Evolutionary conservation across 192 early-diverging fungal species (phyloP), one percentile per base, ranked within the genome.

Genomic region (Coemansia sp.): DNA sequence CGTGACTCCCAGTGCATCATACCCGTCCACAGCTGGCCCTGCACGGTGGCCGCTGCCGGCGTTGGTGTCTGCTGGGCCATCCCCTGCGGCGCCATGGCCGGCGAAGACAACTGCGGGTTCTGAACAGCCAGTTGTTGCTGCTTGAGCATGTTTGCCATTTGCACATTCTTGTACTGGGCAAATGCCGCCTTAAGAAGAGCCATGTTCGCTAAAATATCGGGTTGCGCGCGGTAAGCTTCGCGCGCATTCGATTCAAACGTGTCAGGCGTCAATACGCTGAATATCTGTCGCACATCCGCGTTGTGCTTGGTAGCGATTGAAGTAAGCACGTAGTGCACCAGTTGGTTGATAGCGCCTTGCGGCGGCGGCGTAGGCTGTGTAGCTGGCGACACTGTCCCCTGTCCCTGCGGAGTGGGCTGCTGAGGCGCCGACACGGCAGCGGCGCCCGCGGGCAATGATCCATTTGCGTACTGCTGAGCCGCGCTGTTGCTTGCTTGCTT

Each of bases 1-100:
- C 60, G 68, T 7, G 76, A 79, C 23, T 73, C 71, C 76, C 76
- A 79, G 17, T 48, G 39, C 51, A 79, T 39, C 35, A 45, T 57
- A 19, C 76, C 76, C 11, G 52, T 67, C 76, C 76, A 79, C 27
- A 79, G 51, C 2, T 38, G 52, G 6, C 53, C 62, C 52, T 60
- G 58, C 1, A 8, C 41, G 1, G 52, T 15, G 1, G 57, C 15
- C 17, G 45, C 27, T 6, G 53, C 14, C 5, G n/a, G 24, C 27
- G 23, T 25, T 5, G 23, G 54, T 3, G 27, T 12, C 22, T 56
- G 41, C n/a, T 47, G 54, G 4, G 60, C 24, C 38, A 62, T 56
- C 32, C 22, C 48, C 22, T 61, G 70, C 41, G 27, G 65, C 22
- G 25, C 55, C 53, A 58, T 61, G 8, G 15, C 57, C 4, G 64